Conservation (phyloP, 1,284 basidiomycete species). For the Fomitiporia mediterranea region DNA sequence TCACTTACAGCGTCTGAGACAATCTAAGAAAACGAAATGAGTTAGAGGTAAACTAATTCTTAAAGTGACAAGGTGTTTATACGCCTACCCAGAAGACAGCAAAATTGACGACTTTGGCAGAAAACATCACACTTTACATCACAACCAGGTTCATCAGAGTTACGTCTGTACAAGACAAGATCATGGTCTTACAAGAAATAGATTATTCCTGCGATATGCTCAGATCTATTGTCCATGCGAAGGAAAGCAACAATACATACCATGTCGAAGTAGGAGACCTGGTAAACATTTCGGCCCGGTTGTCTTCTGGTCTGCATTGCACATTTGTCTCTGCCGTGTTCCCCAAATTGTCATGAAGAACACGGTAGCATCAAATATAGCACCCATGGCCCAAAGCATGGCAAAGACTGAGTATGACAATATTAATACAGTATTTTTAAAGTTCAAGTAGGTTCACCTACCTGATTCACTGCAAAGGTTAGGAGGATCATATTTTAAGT, state of each 20-base stretch:
- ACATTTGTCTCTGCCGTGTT: neutral
- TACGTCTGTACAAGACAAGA: neutral
- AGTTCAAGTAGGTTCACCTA: too few relatives aligned
- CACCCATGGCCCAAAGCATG: conserved; percentile 2
- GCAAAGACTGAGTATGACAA: conserved; percentile 1
- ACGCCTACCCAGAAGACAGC: conserved; percentile 12
- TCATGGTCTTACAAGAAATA: conserved; percentile 14
- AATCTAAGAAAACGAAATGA: neutral
- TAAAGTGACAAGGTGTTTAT: neutral
- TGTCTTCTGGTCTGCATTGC: too few relatives aligned
- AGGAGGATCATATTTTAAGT: neutral
- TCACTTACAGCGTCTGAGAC: too few relatives aligned
- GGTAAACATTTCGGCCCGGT: too few relatives aligned
- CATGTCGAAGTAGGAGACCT: conserved; percentile 10
- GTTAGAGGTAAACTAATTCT: neutral
- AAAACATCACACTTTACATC: conserved; percentile 14
- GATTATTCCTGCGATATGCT: neutral
- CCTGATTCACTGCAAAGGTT: too few relatives aligned
- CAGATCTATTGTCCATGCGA: neutral
- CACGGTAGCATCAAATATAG: conserved; percentile 7
- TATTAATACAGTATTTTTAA: too few relatives aligned
- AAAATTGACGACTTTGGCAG: conserved; percentile 13
- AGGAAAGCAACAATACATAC: neutral
- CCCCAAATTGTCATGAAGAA: conserved; percentile 13
- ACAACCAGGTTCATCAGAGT: neutral